Percentiles rank a stretch among this genome's conserved stretches.
Evolutionary conservation across 2,329 filamentous ascomycete genomes (phyloP).

Genomic region (Ophiocordyceps unilateralis): DNA sequence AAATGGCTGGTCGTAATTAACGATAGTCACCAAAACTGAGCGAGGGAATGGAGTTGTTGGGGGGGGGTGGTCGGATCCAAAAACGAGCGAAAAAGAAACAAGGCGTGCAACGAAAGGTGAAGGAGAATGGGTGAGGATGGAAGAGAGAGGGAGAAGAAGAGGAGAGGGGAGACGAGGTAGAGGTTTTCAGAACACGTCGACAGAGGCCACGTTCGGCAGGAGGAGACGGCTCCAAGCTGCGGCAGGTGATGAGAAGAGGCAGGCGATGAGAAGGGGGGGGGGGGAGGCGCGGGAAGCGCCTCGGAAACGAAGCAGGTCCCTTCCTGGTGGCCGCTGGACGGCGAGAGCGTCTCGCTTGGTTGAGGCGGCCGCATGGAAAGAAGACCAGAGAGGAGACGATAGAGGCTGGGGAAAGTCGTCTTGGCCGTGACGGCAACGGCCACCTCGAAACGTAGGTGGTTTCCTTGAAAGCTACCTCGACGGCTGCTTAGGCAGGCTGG

Average conservation of each 20-base stretch:
- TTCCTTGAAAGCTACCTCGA: background rate
- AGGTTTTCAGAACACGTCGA: background rate
- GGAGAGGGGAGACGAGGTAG: constrained; percentile 4
- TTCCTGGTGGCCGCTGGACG: background rate
- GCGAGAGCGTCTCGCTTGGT: background rate
- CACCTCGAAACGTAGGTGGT: background rate
- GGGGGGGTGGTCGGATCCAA: constrained; percentile 10
- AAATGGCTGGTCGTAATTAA: constrained; percentile 13
- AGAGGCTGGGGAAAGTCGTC: background rate
- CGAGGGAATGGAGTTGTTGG: constrained; percentile 3
- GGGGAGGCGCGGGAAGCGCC: background rate
- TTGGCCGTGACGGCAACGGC: background rate
- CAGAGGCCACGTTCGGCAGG: background rate
- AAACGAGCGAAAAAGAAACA: constrained; percentile 11
- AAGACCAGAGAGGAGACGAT: background rate
- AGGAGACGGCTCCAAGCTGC: background rate
- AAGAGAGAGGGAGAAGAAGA: constrained; percentile 6
- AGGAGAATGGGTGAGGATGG: constrained; percentile 6
- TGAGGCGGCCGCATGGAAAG: background rate
- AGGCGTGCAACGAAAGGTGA: constrained; percentile 6
- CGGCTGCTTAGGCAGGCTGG: background rate
- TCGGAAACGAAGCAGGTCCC: background rate
- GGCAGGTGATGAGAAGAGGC: background rate
- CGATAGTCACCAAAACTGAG: constrained; percentile 15
- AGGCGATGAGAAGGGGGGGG: background rate